Conservation (phyloP, 176 grass and related monocot genomes). For the barley (Hordeum vulgare) region MorexV3_pseudomolecules_assembly NC_058519.1:89157321-89157820, state of each 20-base stretch:
- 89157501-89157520: conserved; percentile 15
- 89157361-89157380: conserved; percentile 27
- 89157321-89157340: neutral
- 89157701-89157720: neutral
- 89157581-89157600: neutral
- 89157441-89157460: conserved; percentile 3
- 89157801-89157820: neutral
- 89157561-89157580: neutral
- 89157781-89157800: neutral
- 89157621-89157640: neutral
- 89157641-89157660: neutral
- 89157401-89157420: neutral
- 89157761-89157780: neutral
- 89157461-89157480: neutral
- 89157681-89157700: neutral
- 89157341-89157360: neutral
- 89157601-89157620: neutral
- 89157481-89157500: conserved; percentile 19
- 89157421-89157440: neutral
- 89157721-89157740: neutral
- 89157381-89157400: conserved; percentile 6
- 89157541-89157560: neutral
- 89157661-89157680: neutral
- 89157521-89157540: neutral
- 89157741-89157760: neutral